Evolutionary conservation across 495 filamentous ascomycete species (phyloP), one percentile per base, ranked within the genome.

Genomic region (Talaromyces wortmannii): DNA sequence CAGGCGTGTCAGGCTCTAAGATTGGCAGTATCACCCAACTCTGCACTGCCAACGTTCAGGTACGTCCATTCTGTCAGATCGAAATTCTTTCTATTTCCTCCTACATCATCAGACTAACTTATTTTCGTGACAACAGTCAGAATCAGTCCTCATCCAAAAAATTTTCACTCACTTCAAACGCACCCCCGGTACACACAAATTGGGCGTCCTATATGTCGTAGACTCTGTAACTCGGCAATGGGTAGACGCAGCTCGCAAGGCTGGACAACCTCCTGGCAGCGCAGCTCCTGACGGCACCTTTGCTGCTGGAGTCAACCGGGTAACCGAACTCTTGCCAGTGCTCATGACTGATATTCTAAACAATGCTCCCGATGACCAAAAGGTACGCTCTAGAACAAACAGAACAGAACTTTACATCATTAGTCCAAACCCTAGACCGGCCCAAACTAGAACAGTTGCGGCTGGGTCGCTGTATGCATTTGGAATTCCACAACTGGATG

Each of bases 171-270:
- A 96, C 64, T 95, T 97, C 86, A 96, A 95, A 73, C 96, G 91
- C 76, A 85, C 91, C 59, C 92, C 91, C 47, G 83, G 83, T 63
- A 92, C 91, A 67, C 92, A 97, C 82, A 98, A 98, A 77, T 79
- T 98, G 77, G 94, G 94, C 72, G 91, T 97, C 66, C 86, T 98
- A 77, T 98, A 98, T 86, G 91, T 97, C 77, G 90, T 98, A 95
- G 95, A 98, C 82, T 96, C 92, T 81, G 91, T 98, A 85, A 91
- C 91, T 69, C 89, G 94, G 73, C 90, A 92, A 75, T 98, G 95
- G 91, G 83, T 96, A 82, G 92, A 98, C 70, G 87, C 89, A 69
- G 95, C 94, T 59, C 91, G 90, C 71, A 83, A 84, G 60, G 80
- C 86, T 57, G 89, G 89, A 57, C 91, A 97, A 69, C 77, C 85